phyloP scores from a whole-genome alignment of 1,284 basidiomycete genomes.

The Melampsora larici-populina region DNA sequence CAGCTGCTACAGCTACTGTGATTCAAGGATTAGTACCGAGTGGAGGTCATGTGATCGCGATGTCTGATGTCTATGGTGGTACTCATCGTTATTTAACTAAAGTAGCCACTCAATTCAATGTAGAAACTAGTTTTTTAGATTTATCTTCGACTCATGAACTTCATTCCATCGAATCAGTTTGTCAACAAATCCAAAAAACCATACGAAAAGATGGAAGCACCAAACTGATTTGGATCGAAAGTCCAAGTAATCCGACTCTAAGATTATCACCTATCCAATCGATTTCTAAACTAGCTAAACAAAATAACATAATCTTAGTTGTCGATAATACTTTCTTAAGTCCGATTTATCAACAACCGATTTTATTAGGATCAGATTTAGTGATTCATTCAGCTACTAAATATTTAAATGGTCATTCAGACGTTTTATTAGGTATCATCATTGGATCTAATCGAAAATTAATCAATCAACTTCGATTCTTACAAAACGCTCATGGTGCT shows the following conservation, averaged over 20 bases:
- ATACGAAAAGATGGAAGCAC: neutral
- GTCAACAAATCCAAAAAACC: constrained; percentile 41
- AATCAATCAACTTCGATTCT: constrained; percentile 68
- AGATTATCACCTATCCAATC: constrained; percentile 74
- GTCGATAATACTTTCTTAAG: constrained; percentile 85
- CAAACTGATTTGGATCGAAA: constrained; percentile 92
- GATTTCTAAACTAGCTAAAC: constrained; percentile 64
- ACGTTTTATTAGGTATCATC: constrained; percentile 71
- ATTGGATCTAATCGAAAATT: constrained; percentile 60
- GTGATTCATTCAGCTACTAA: constrained; percentile 69
- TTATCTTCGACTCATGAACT: constrained; percentile 53
- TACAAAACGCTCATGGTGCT: constrained; percentile 70
- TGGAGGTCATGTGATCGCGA: constrained; percentile 75
- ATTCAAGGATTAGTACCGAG: constrained; percentile 67
- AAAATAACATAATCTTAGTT: constrained; percentile 64
- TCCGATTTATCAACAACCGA: constrained; percentile 84
- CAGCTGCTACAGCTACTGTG: constrained; percentile 78
- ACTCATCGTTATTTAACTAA: constrained; percentile 80
- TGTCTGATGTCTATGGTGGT: constrained; percentile 71
- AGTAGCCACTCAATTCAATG: constrained; percentile 67
- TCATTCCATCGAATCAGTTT: neutral
- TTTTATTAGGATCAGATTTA: constrained; percentile 77
- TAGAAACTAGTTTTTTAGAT: constrained; percentile 80
- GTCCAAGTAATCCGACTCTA: constrained; percentile 91
- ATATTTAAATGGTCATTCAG: constrained; percentile 72